Evolutionary conservation across 2,329 filamentous ascomycete genomes (phyloP).

Genomic region (Trichophyton simii): DNA sequence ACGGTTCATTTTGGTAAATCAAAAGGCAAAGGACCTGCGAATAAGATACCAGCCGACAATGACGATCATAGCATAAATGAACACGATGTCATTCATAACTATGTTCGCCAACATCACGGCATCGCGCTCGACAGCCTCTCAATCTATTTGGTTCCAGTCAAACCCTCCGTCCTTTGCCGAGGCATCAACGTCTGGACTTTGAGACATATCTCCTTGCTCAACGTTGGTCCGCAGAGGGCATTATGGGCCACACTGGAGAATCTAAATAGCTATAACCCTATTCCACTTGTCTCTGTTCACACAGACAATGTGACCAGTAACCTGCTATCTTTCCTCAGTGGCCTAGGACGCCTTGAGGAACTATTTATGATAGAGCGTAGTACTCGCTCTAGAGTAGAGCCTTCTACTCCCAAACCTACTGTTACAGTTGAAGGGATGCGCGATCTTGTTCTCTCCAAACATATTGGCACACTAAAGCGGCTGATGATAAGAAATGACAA

Average conservation of each 20-base stretch:
- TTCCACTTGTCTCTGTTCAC: slow-evolving; percentile 47
- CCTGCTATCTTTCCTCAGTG: slow-evolving; percentile 37
- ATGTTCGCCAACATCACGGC: slow-evolving; percentile 47
- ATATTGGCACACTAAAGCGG: slow-evolving; percentile 42
- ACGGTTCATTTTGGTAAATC: not conserved
- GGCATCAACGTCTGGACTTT: slow-evolving; percentile 47
- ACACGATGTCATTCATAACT: slow-evolving; percentile 28
- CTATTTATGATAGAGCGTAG: slow-evolving; percentile 48
- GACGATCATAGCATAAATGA: not conserved
- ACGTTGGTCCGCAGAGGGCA: slow-evolving; percentile 48
- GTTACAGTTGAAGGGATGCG: slow-evolving; percentile 48
- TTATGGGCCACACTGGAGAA: slow-evolving; percentile 48
- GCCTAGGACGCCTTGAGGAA: slow-evolving; percentile 44
- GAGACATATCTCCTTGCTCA: slow-evolving; percentile 48
- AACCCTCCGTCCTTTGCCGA: slow-evolving; percentile 43
- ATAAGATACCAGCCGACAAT: slow-evolving; percentile 2
- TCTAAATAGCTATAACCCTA: slow-evolving; percentile 40
- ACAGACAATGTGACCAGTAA: slow-evolving; percentile 49
- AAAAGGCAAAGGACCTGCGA: not conserved
- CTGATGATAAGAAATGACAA: slow-evolving; percentile 50
- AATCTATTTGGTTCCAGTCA: slow-evolving; percentile 49
- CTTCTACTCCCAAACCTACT: slow-evolving; percentile 40
- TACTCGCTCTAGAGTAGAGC: slow-evolving; percentile 40
- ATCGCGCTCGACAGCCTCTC: slow-evolving; percentile 43
- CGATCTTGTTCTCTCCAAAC: slow-evolving; percentile 45